Evolutionary conservation across 768 basidiomycete species (phyloP), one percentile per base, ranked within the genome.

Genomic region (Erythrobasidium yunnanense): DNA sequence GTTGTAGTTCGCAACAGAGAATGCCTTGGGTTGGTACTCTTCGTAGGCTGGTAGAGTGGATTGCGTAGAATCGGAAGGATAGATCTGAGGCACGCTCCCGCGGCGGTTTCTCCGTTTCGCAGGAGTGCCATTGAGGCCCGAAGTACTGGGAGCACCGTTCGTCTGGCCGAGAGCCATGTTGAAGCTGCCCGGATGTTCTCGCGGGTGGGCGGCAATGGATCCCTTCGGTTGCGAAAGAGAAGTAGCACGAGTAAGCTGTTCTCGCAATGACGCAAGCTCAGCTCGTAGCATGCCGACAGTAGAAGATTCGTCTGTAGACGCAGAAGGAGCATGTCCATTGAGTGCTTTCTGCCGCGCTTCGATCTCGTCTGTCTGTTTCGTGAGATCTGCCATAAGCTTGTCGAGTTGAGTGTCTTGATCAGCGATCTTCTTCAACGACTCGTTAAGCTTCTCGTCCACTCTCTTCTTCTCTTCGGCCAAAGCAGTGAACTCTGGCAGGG

Each of bases 241-340:
- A 73, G 92, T 90, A n/a, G 90, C 85, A 32, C 93, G 84, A 72
- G 92, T 92, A 70, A 97, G 84, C 74, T 97, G 93, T 74, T 99
- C 95, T 66, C 90, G 88, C 30, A 97, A 81, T 72, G 79, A 86
- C 77, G 86, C 85, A 71, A 99, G 86, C 79, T 99, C 95, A 71
- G 84, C 87, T 77, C 93, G 91, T 71, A 99, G 83, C 0, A 86
- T 86, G 69, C 84, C 79, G 68, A 97, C 90, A 45, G 93, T 86
- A 17, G 87, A 86, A 69, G 80, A 84, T 73, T 96, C 90, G 71
- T 95, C 92, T 3, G 83, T 81, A 51, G 82, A 85, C 27, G 65
- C 27, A 0, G 66, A 79, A 7, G 53, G 58, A 13, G 51, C 49
- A 4, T 65, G 57, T 11, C 56, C 68, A 57, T 70, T 70, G 27